phyloP scores from a whole-genome alignment of 768 basidiomycete genomes.

The Cyclocybe aegerita region DNA sequence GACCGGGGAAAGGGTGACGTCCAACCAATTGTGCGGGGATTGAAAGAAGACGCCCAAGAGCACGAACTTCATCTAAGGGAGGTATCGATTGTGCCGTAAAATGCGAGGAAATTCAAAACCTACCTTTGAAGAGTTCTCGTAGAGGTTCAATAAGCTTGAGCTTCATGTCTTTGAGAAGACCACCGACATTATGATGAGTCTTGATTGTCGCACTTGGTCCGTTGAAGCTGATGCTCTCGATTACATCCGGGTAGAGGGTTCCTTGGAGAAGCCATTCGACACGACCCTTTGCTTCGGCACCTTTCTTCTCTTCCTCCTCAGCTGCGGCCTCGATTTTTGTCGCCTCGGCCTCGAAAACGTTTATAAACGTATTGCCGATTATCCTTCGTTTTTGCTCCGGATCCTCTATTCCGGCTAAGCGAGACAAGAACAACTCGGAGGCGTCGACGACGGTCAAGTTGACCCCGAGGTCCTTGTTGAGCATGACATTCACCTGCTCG shows the following conservation, averaged over 20 bases:
- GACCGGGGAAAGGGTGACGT: slow-evolving; percentile 98
- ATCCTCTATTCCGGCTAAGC: slow-evolving; percentile 90
- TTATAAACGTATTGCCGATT: slow-evolving; percentile 98
- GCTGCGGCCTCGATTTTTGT: slow-evolving; percentile 82
- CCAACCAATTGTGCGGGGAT: slow-evolving; percentile 94
- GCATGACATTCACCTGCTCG: slow-evolving; percentile 88
- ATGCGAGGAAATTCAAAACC: slow-evolving; percentile 11
- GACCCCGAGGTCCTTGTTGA: slow-evolving; percentile 90
- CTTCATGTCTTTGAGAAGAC: slow-evolving; percentile 95
- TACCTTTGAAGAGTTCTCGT: slow-evolving; percentile 97
- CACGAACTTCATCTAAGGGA: slow-evolving; percentile 87
- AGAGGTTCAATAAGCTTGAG: slow-evolving; percentile 98
- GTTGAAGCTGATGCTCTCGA: slow-evolving; percentile 99
- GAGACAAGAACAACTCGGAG: slow-evolving; percentile 87
- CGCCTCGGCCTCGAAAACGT: slow-evolving; percentile 96
- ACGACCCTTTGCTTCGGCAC: slow-evolving; percentile 76
- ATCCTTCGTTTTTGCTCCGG: slow-evolving; percentile 97
- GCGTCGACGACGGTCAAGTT: slow-evolving; percentile 96
- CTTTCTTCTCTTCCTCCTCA: slow-evolving; percentile 68
- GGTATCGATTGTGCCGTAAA: not conserved
- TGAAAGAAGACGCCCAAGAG: slow-evolving; percentile 83
- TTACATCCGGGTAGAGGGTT: slow-evolving; percentile 97
- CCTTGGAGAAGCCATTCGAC: slow-evolving; percentile 98
- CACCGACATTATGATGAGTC: slow-evolving; percentile 99
- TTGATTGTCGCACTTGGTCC: slow-evolving; percentile 99